Conservation (phyloP, 2,329 filamentous ascomycete species). For the Colletotrichum karsti region DNA sequence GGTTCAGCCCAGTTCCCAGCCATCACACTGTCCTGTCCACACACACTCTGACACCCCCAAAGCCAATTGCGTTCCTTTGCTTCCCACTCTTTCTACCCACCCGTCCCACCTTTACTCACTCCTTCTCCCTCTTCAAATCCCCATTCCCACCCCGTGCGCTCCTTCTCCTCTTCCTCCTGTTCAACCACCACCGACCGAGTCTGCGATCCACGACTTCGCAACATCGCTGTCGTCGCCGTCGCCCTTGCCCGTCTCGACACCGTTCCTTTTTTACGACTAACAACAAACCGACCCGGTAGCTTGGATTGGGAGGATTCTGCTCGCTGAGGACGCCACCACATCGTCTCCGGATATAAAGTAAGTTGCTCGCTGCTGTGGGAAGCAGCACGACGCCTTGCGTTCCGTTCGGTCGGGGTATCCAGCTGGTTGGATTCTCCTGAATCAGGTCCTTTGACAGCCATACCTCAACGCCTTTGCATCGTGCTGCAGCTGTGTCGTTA, state of each 20-base stretch:
- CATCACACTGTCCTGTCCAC: no score
- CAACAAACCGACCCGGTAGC: not conserved
- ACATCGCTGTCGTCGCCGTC: not conserved
- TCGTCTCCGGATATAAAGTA: not conserved
- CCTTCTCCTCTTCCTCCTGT: not conserved
- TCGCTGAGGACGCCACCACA: not conserved
- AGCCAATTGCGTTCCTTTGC: constrained; percentile 27
- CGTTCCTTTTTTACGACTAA: not conserved
- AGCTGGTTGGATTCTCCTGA: not conserved
- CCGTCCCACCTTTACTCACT: constrained; percentile 19
- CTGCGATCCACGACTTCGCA: constrained; percentile 5
- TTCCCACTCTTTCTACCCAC: constrained; percentile 23
- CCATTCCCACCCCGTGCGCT: constrained; percentile 10
- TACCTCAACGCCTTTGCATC: not conserved
- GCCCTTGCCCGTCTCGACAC: not conserved
- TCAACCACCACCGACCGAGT: constrained; percentile 1
- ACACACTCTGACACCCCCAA: constrained; percentile 20
- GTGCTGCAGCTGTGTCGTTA: not conserved
- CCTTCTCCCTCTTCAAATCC: constrained; percentile 18
- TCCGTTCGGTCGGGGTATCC: not conserved
- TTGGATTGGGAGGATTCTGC: not conserved
- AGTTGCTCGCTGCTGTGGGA: not conserved
- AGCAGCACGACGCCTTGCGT: constrained; percentile 2
- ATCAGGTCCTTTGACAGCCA: not conserved
- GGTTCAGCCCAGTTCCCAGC: constrained; percentile 25